Evolutionary conservation across 495 filamentous ascomycete species (phyloP), one percentile per base, ranked within the genome.

Genomic region (Physcia stellaris): DNA sequence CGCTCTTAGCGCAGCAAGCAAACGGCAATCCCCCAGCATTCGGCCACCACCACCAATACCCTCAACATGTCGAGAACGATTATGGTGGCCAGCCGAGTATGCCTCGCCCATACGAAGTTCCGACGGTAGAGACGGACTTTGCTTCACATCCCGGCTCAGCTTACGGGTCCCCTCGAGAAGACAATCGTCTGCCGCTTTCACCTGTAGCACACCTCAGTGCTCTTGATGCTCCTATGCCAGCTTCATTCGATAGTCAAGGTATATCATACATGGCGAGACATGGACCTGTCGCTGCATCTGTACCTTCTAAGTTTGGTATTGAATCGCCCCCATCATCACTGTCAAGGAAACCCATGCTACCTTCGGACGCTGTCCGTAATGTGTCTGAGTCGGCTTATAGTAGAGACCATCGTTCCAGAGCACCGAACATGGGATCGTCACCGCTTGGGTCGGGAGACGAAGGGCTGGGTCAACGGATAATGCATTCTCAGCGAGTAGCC

Each of bases 241-340:
- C 85, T 9, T 96, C 90, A 1, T 95, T 98, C 53, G 92, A 96
- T 55, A 93, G 85, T 51, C 86, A 96, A 48, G 90, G 90, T 30
- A 83, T 94, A 15, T 94, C 87, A 4, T 80, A 85, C 51, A 82
- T 82, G 38, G 88, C 90, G 18, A 73, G 86, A 35, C 83, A 86
- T 52, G 92, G 85, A 1, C 85, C 90, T 0, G 85, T 92, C 48
- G 88, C 88, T 10, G 80, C 88, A 6, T 96, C 90, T 1, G 79
- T 98, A 24, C 90, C 90, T 1, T 81, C 86, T 11, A 85, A 86
- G 46, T 95, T 96, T 50, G 86, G 85, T 7, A 59, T 94, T 41
- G 90, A 94, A 33, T 92, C 87, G 2, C 85, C 87, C 13, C 83
- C 88, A 0, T 66, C 72, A n/a, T 85, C 82, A 1, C 59, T 80